Evolutionary conservation across 2,329 filamentous ascomycete species (phyloP), one percentile per base, ranked within the genome.

Genomic region (Zymoseptoria crescenta): DNA sequence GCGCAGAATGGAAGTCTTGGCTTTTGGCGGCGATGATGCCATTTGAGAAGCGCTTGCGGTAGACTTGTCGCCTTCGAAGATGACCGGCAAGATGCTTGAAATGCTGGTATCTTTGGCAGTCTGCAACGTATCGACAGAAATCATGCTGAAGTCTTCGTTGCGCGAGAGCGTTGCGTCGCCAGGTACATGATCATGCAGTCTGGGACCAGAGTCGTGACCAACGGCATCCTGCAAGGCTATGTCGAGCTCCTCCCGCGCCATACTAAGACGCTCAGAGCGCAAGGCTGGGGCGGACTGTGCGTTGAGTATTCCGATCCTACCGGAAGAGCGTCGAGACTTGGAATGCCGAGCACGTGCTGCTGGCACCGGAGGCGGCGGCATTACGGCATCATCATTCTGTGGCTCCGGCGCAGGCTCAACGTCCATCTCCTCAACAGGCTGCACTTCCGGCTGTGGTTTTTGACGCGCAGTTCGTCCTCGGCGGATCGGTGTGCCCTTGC

Each of bases 111-210:
- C 66, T 54, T 65, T 68, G 10, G 69, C 65, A 52, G 67, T 70
- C 35, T 74, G 74, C 30, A 81, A 63, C 1, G 77, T 79, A 41
- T 79, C 75, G 9, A 79, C 69, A 2, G 77, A 79, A 1, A 81
- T 73, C 74, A 81, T 79, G 59, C 76, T 81, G 66, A 81, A 80
- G 56, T 76, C 77, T 63, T 80, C 78, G 60, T 77, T 79, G 50
- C 77, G 72, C 7, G 76, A 67, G n/a, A 79, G 70, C 0, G 77
- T 80, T 8, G 74, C 72, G 48, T 80, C 77, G 21, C 77, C 77
- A 3, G 64, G 59, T 2, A 56, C 60, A 24, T 62, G 48, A 10
- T 56, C 55, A 50, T 56, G 35, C 49, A 58, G 60, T 8, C 54
- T 55, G 5, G 65, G 55, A 48, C 61, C 55, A 20, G 19, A 30